Evolutionary conservation across 2,329 filamentous ascomycete genomes (phyloP), one percentile per base, ranked within the genome.

Genomic region (Microdochium trichocladiopsis): DNA sequence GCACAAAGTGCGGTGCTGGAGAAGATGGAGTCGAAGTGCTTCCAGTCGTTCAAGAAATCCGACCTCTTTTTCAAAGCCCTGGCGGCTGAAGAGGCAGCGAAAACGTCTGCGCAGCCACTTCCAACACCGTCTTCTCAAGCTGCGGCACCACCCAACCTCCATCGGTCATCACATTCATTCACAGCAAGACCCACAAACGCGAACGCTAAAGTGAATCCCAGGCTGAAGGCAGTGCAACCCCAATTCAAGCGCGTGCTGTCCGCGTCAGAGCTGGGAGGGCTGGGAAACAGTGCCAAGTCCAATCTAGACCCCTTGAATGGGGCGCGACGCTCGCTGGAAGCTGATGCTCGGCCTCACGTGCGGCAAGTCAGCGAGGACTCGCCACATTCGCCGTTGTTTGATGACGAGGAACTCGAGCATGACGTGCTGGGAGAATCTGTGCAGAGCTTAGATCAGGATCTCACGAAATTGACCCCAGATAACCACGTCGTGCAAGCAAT

Each of bases 31-130:
- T 82, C 83, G 22, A 82, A 80, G 14, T 83, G 95, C 63, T 94
- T 94, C 57, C 84, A 87, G 18, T 83, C 82, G 21, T 99, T 99
- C 73, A 95, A 92, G 64, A 88, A 85, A 60, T 96, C 94, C 0
- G 94, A 97, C 63, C 70, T 99, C 1, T 99, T 91, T 66, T 97
- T 94, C 75, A 99, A 99, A 67, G 96, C 92, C 65, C 77, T 99
- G 1, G 90, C 93, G 8, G 88, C 93, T 12, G 90, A 95, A 62
- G 91, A 96, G 69, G 78, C 82, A 43, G 76, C 80, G 2, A 74
- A 64, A 51, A 60, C 53, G 28, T 45, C 52, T 23, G 56, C 49
- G 53, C 61, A 43, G 25, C 61, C 50, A 24, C 57, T 53, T 33
- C 58, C 61, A 28, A 63, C 60, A 9, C 61, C 63, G 48, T 60